phyloP scores from a whole-genome alignment of 345 rosid species.

The Populus davidiana region DNA sequence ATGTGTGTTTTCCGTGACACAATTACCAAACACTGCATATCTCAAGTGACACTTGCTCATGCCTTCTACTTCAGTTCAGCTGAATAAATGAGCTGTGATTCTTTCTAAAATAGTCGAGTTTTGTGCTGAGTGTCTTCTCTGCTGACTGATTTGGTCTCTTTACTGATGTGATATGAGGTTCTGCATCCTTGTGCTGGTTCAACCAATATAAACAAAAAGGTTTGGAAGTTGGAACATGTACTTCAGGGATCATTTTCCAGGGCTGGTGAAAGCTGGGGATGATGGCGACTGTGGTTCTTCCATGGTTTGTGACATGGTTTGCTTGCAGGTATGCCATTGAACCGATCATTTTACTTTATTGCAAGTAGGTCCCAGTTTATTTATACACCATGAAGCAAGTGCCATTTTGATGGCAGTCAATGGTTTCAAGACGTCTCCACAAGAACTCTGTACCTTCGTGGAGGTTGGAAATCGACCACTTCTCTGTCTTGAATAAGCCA shows the following conservation, averaged over 20 bases:
- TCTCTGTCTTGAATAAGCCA: too few species aligned
- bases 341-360: neutral
- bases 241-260: slow-evolving; percentile 66
- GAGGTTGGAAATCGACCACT: too few species aligned
- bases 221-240: slow-evolving; percentile 55
- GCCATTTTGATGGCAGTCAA: too few species aligned
- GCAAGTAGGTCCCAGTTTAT: too few species aligned
- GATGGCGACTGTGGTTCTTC: slow-evolving; percentile 91
- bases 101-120: neutral
- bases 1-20: too few species aligned
- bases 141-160: neutral
- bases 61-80: neutral
- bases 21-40: too few species aligned
- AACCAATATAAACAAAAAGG: slow-evolving; percentile 59
- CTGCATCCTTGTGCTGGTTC: slow-evolving; percentile 59
- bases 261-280: slow-evolving; percentile 63
- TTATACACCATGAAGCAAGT: too few species aligned
- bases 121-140: neutral
- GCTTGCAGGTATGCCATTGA: slow-evolving; percentile 60
- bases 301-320: slow-evolving; percentile 76
- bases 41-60: neutral
- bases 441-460: too few species aligned
- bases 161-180: slow-evolving; percentile 39
- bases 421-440: too few species aligned
- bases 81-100: neutral